Base-by-base conservation (phyloP, 31 red algal species). In the Asparagopsis taxiformis region DNA sequence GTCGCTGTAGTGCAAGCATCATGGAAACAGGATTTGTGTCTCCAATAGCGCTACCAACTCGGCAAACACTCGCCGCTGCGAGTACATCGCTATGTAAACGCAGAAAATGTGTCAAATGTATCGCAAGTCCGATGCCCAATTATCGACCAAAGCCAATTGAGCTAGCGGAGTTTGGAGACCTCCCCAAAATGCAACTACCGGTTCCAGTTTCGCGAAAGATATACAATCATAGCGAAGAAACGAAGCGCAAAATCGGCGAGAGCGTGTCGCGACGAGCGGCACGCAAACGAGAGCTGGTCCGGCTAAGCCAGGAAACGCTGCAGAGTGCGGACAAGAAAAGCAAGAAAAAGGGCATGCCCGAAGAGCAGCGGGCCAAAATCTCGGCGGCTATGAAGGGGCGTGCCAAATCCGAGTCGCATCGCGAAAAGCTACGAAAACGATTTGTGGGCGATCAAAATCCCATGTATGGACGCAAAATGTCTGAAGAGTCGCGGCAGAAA, bases 401-500 rank as follows among this genome's bases (percentile, higher is more conserved):
- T 59, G 38, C 22, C 15, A 75, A 51, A 61, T 28, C 16, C 30
- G 30, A 31, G 2, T 36, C 54, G 1, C 60, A 79, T 55, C 29
- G 35, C 33, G 29, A 57, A 6, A 11, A 38, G 5, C 54, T 65
- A 13, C 22, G 54, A 10, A 46, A 39, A 25, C 39, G 64, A 17
- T 41, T 48, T 41, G 29, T 24, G 24, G 53, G 46, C 8, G 64
- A 49, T 23, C 5, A 46, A 10, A 43, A 31, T 35, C 63, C 33
- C 7, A 68, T 52, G 64, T 48, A 37, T 15, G 48, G 76, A 28
- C 48, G 63, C 17, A 67, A 48, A 9, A 56, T 85, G 59, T 53
- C 51, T 10, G 60, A 59, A 10, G 81, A 85, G 61, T 62, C 57
- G 38, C 81, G 81, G 9, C 59, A 41, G 23, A 85, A 85, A 50